Conservation (phyloP, 2,329 filamentous ascomycete species). For the Fusarium incarnatum region DNA sequence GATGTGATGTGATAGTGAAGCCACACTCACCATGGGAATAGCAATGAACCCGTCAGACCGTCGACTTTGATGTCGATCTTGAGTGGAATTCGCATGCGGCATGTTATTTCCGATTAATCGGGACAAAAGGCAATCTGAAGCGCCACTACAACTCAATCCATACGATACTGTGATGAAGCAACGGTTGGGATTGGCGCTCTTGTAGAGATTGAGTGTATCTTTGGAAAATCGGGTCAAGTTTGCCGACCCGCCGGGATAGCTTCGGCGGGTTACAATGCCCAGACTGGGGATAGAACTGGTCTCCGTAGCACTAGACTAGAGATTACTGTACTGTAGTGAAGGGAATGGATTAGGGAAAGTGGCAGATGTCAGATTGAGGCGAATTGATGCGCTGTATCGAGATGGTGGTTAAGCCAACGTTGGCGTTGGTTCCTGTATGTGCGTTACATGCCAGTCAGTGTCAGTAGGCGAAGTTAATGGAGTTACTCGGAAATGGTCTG, state of each 20-base stretch:
- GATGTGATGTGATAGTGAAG: not conserved
- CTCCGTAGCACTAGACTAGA: not conserved
- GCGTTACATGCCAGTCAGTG: not conserved
- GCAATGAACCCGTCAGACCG: not conserved
- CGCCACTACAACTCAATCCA: not conserved
- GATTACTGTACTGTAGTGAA: too few species aligned
- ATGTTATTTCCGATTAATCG: not conserved
- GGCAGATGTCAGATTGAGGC: constrained; percentile 9
- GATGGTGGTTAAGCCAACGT: not conserved
- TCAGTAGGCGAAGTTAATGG: not conserved
- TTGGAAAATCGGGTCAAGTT: not conserved
- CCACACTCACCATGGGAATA: not conserved
- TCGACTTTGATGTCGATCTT: not conserved
- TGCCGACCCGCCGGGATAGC: not conserved
- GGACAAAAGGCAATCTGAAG: not conserved
- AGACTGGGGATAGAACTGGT: constrained; percentile 9
- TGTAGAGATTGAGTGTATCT: not conserved
- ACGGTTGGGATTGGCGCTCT: not conserved
- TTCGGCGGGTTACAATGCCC: not conserved
- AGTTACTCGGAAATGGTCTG: not conserved
- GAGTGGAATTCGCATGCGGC: not conserved
- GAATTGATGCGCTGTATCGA: not conserved
- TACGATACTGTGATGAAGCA: not conserved
- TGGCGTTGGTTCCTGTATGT: not conserved
- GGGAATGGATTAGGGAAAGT: constrained; percentile 1